Base-by-base conservation (phyloP, 148 eudicot genomes). In the Selenicereus undatus region DNA sequence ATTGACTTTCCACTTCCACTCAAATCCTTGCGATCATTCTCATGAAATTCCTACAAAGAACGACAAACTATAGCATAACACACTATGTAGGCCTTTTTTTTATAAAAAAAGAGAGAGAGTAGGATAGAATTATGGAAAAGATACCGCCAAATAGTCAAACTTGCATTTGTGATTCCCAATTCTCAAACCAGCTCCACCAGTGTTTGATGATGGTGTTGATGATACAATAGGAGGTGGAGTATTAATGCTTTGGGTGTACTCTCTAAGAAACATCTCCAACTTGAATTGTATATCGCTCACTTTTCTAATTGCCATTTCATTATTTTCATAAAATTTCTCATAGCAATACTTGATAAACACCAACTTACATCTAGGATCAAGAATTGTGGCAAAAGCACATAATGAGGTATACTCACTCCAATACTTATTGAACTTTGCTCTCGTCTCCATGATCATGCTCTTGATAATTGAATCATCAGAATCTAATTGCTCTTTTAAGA, bases 281-380 rank as follows among this genome's bases (percentile, higher is more conserved):
- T 52, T 35, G 22, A 43, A 2, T 7, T 3, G 42, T 20, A 82
- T 29, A 11, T 17, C 66, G 21, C 8, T 71, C 8, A 50, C 36
- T 35, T 76, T 82, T 1, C 9, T 16, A 43, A 27, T 18, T 32
- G 22, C 56, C 1, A 18, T 26, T 20, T 5, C 22, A 1, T 76
- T 39, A 66, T n/a, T 39, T 13, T 16, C 76, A 70, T 68, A 69
- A n/a, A 76, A 26, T 52, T 27, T 68, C 35, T 54, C 2, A 3
- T 66, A 76, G 30, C 84, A 76, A 51, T 43, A 71, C 42, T 77
- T 66, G 4, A 82, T n/a, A 36, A 82, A 50, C 16, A 29, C 48
- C 5, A 32, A 0, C 80, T 82, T 82, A 7, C n/a, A 71, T 21
- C 76, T 71, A 27, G 76, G 84, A 52, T 82, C 80, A 52, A 82